phyloP scores from a whole-genome alignment of 257 asterid genomes.

The Ajuga chamaepitys region DNA sequence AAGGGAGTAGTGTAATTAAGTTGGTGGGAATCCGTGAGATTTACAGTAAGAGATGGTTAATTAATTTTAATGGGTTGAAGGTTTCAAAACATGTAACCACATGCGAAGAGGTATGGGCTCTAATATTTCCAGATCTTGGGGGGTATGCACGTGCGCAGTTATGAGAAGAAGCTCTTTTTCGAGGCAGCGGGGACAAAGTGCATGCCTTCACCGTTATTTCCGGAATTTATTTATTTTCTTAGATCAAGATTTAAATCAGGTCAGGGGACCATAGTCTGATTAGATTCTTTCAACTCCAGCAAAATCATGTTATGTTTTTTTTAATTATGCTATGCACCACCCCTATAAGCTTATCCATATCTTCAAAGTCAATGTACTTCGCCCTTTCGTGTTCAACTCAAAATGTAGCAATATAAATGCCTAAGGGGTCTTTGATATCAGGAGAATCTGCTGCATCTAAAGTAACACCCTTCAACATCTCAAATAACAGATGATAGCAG shows the following conservation, averaged over 20 bases:
- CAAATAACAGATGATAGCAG: too few species aligned
- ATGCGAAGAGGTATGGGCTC: conserved; percentile 28
- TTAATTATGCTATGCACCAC: too few species aligned
- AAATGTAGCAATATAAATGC: too few species aligned
- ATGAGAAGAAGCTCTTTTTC: conserved; percentile 30
- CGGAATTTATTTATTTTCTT: conserved; percentile 23
- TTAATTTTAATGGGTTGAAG: conserved; percentile 24
- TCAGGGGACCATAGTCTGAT: too few species aligned
- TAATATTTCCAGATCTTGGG: neutral
- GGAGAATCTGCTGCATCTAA: too few species aligned
- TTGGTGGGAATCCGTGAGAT: conserved; percentile 19
- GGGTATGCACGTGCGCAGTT: conserved; percentile 38
- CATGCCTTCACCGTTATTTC: conserved; percentile 32
- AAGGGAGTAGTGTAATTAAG: neutral
- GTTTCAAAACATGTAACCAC: conserved; percentile 21
- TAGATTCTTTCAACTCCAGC: too few species aligned
- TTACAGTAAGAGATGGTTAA: conserved; percentile 13
- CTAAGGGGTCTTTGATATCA: too few species aligned
- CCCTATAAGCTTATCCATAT: neutral
- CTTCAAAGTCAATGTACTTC: too few species aligned
- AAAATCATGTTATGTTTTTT: too few species aligned
- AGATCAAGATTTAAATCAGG: neutral
- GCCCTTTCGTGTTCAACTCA: too few species aligned
- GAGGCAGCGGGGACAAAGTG: conserved; percentile 32
- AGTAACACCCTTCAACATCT: too few species aligned